These are phyloP conservation scores for Xerocomus minutiporus DNA, from an alignment of 1,284 basidiomycete genomes.

Conservation along the genomic window DNA sequence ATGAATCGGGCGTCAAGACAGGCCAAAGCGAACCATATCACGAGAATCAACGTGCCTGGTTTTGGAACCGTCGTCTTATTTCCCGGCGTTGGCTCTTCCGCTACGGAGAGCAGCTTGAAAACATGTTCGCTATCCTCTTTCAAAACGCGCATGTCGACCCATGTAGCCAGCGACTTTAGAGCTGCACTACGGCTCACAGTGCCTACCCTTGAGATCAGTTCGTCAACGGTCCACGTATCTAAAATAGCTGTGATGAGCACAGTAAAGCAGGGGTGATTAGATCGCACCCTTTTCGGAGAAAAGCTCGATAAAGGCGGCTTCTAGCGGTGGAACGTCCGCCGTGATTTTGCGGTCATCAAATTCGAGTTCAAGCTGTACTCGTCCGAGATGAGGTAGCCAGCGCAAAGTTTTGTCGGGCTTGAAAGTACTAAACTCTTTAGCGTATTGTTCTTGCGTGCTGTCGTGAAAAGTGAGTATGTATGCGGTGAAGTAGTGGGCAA, in stretches of 20 bases:
- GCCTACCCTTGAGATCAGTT: conserved; percentile 60
- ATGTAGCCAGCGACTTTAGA: conserved; percentile 73
- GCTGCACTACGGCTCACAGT: conserved; percentile 59
- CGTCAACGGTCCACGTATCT: conserved; percentile 70
- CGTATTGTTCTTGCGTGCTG: conserved; percentile 74
- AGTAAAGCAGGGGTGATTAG: neutral
- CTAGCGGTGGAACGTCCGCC: conserved; percentile 78
- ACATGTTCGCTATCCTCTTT: conserved; percentile 56
- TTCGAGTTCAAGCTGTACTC: conserved; percentile 72
- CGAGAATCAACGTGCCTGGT: conserved; percentile 30
- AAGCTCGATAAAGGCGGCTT: conserved; percentile 85
- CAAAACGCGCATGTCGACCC: conserved; percentile 79
- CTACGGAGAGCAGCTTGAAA: conserved; percentile 62
- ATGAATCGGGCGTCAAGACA: conserved; percentile 9
- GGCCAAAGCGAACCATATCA: neutral
- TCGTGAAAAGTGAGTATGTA: conserved; percentile 5
- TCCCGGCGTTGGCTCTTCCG: conserved; percentile 39
- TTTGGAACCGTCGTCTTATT: conserved; percentile 24
- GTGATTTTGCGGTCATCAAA: conserved; percentile 73
- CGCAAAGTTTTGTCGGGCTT: conserved; percentile 88
- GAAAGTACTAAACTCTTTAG: conserved; percentile 69
- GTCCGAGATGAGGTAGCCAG: conserved; percentile 85
- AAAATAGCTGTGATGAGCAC: neutral
- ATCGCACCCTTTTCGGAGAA: conserved; percentile 65
- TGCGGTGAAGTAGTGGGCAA: conserved; percentile 2